These are phyloP conservation scores for Moricandia arvensis DNA, from an alignment of 345 rosid species.

Conservation along the genomic window DNA sequence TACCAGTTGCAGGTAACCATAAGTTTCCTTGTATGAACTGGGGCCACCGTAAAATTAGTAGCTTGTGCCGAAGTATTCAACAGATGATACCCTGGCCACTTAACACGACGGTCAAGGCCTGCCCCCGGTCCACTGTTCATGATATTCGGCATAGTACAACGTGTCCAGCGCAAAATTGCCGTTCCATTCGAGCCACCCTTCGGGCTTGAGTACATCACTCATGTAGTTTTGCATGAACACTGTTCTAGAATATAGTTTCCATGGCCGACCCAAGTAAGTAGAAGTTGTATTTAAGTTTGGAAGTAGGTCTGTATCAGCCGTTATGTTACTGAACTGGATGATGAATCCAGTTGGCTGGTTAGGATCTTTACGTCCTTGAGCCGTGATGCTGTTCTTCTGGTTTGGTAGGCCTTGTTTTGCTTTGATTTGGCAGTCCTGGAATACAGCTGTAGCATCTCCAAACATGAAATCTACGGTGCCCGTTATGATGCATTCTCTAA, in stretches of 20 bases:
- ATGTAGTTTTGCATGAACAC: constrained; percentile 71
- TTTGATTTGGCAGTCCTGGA: constrained; percentile 71
- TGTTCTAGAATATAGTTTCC: constrained; percentile 81
- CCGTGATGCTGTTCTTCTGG: constrained; percentile 80
- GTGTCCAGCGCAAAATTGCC: constrained; percentile 55
- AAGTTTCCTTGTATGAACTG: constrained; percentile 65
- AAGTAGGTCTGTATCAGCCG: constrained; percentile 60
- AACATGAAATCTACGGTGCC: constrained; percentile 91
- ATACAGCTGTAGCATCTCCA: constrained; percentile 68
- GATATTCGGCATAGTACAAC: constrained; percentile 68
- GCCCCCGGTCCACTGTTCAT: constrained; percentile 68
- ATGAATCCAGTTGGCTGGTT: constrained; percentile 74
- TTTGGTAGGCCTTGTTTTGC: constrained; percentile 60
- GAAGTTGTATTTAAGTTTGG: constrained; percentile 43
- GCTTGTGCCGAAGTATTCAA: constrained; percentile 48
- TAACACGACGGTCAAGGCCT: constrained; percentile 47
- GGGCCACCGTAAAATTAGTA: constrained; percentile 61
- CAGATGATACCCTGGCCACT: constrained; percentile 74
- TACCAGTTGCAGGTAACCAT: constrained; percentile 69
- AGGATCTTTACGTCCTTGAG: constrained; percentile 77
- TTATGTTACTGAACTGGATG: constrained; percentile 75
- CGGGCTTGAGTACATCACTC: constrained; percentile 48
- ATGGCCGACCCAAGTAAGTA: constrained; percentile 85
- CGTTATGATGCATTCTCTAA: constrained; percentile 68
- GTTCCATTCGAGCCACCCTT: constrained; percentile 88